Percentiles rank a stretch among this genome's conserved stretches.
Evolutionary conservation across 192 early-diverging fungal species (phyloP).

Genomic region (Coemansia sp.): DNA sequence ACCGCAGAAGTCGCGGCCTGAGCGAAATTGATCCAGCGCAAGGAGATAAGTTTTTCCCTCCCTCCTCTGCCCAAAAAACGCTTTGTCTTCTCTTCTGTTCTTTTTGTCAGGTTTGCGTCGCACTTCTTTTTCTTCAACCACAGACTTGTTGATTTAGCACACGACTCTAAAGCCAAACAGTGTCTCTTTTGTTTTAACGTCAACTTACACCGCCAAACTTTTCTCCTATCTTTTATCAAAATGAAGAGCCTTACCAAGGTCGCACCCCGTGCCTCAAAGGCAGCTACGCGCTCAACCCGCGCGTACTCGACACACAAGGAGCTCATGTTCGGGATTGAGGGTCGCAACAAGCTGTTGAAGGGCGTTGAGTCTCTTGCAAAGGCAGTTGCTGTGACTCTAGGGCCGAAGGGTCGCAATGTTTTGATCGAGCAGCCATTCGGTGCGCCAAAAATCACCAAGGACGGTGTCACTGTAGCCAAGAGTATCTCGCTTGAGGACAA

Average conservation of each 20-base stretch:
- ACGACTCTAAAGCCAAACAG: background rate
- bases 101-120: background rate
- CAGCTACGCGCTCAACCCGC: slow-evolving; percentile 44
- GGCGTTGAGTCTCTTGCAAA: slow-evolving; percentile 97
- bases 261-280: slow-evolving; percentile 44
- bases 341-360: slow-evolving; percentile 83
- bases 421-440: slow-evolving; percentile 98
- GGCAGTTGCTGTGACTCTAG: slow-evolving; percentile 98
- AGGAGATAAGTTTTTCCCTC: background rate
- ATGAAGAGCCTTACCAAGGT: slow-evolving; percentile 54
- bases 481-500: slow-evolving; percentile 95
- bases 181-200: background rate
- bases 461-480: slow-evolving; percentile 99
- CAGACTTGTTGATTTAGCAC: background rate
- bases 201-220: background rate
- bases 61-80: background rate
- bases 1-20: background rate
- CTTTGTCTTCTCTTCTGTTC: background rate
- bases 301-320: slow-evolving; percentile 93
- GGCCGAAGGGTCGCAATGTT: slow-evolving; percentile 98
- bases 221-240: background rate
- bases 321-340: slow-evolving; percentile 94
- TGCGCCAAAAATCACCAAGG: slow-evolving; percentile 99
- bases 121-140: background rate
- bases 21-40: background rate